Base-by-base conservation (phyloP, 208 protist species). In the Acanthamoeba triangularis region DNA sequence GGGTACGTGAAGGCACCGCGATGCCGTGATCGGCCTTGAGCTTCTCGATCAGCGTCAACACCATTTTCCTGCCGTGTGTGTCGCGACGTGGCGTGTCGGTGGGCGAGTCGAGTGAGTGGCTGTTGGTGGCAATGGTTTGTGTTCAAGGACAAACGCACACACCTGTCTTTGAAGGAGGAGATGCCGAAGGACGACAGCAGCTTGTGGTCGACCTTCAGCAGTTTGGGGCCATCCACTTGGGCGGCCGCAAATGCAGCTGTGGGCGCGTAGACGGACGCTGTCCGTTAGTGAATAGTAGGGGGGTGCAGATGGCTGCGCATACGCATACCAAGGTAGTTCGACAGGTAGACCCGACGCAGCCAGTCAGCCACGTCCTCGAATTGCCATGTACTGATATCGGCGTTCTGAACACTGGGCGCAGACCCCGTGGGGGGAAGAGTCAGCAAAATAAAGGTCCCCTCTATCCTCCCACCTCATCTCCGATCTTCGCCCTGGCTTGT, bases 21-120 rank as follows among this genome's bases (percentile, higher is more conserved):
- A 74, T 30, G 65, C n/a, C 65, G 65, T 74, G 33, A 13, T 74
- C 65, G n/a, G 13, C 18, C 65, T 74, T 74, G 25, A 74, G 65
- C 25, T n/a, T 74, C n/a, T 74, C 65, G 25, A 74, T 74, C n/a
- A n/a, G 25, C 65, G 33, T 74, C 65, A 74, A 35, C 65, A 74
- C 65, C 25, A 35, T 74, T 35, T 74, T 74, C 33, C 65, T 74
- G 65, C 59, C 13, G 59, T 13, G 35, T n/a, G 33, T n/a, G 33
- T 14, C 41, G 41, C 41, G 41, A 44, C 41, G 41, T 44, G 41
- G 5, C 5, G 5, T 44, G 41, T 5, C 41, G 5, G 41, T 44
- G 41, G 41, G 7, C 7, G 44, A 47, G 44, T 47, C n/a, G 44
- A 47, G 44, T 47, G 44, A 47, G 44, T 41, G 37, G n/a, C n/a